phyloP scores from a whole-genome alignment of 176 grass and related monocot species.

The Phragmites australis region DNA sequence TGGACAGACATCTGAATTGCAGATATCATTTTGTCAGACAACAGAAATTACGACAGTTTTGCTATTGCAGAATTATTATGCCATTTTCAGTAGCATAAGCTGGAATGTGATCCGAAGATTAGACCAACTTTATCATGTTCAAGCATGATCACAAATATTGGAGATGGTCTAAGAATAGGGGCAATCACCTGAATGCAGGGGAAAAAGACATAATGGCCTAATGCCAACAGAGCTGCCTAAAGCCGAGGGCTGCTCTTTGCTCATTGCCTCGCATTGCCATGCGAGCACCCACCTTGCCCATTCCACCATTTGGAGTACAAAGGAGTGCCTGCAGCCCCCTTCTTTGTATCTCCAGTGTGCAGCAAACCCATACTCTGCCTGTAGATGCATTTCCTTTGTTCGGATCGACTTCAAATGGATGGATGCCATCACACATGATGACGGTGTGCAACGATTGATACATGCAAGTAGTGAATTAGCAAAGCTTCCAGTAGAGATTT shows the following conservation, averaged over 20 bases:
- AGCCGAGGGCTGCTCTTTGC: constrained; percentile 33
- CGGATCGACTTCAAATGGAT: constrained; percentile 89
- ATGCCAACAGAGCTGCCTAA: constrained; percentile 26
- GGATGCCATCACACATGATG: constrained; percentile 49
- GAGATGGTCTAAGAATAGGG: constrained; percentile 79
- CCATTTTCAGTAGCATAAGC: neutral
- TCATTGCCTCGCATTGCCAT: constrained; percentile 77
- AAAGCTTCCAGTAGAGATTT: neutral
- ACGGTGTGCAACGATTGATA: constrained; percentile 83
- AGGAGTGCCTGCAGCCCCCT: constrained; percentile 62
- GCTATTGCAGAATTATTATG: neutral
- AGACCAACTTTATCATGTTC: constrained; percentile 84
- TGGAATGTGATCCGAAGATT: neutral
- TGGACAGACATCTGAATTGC: constrained; percentile 85
- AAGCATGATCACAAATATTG: constrained; percentile 76
- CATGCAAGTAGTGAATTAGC: constrained; percentile 49
- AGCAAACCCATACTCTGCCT: constrained; percentile 89
- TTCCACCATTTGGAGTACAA: constrained; percentile 88
- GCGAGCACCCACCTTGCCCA: constrained; percentile 87
- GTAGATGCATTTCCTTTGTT: constrained; percentile 87
- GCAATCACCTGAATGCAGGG: constrained; percentile 75
- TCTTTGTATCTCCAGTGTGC: constrained; percentile 98
- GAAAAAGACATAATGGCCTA: constrained; percentile 66
- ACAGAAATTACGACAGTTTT: neutral
- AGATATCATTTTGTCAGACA: constrained; percentile 27